Evolutionary conservation across 2,329 filamentous ascomycete species (phyloP).

Genomic region (Pezicula radicicola): DNA sequence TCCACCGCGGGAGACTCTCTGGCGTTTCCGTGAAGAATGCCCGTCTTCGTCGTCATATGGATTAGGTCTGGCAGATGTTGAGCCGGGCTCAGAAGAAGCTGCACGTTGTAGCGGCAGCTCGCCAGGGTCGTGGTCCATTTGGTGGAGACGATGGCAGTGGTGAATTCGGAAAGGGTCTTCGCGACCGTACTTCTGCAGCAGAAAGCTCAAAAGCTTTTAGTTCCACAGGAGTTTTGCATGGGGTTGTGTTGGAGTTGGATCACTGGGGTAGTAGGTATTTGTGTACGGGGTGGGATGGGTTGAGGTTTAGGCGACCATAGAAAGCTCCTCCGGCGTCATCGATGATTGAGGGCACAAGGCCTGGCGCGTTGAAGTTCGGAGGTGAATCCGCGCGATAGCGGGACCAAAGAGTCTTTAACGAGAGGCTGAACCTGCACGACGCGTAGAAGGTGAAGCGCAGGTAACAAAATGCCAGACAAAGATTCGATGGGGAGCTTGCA

Average conservation of each 20-base stretch:
- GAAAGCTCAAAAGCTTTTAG: conserved; percentile 19
- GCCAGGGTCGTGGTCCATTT: conserved; percentile 33
- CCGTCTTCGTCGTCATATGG: conserved; percentile 58
- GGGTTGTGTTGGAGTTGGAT: not conserved
- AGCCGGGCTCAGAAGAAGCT: conserved; percentile 59
- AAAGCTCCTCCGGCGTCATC: no score
- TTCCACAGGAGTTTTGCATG: conserved; percentile 14
- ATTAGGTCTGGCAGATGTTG: conserved; percentile 52
- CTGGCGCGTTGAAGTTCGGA: no score
- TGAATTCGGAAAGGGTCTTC: conserved; percentile 38
- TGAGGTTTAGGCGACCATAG: not conserved
- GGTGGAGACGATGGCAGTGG: conserved; percentile 35
- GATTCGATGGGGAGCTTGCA: not conserved
- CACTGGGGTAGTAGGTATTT: not conserved
- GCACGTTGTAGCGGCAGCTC: conserved; percentile 50
- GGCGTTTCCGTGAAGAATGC: conserved; percentile 51
- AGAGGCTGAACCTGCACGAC: no score
- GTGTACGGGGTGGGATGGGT: not conserved
- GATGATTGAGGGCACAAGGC: no score
- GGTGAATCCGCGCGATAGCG: no score
- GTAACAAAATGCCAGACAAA: not conserved
- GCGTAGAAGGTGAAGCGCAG: no score
- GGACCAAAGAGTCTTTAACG: no score
- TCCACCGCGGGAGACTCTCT: conserved; percentile 54
- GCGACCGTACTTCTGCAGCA: conserved; percentile 14